Conservation (phyloP, 2,329 filamentous ascomycete species). For the Sclerotinia trifoliorum region DNA sequence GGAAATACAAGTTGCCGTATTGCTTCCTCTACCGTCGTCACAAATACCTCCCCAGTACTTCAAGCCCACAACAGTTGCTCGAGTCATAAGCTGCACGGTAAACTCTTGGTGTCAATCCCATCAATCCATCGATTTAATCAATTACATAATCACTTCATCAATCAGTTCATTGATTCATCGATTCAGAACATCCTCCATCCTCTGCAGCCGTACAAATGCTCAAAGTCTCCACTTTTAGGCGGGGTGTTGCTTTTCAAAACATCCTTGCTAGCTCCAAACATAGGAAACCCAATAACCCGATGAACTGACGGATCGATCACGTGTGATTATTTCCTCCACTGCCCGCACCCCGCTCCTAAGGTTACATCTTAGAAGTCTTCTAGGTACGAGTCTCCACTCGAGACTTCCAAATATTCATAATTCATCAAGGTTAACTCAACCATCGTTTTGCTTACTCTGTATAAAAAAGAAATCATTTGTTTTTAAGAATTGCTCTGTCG, state of each 20-base stretch:
- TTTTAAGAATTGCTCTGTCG: neutral
- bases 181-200: neutral
- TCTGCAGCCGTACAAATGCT: neutral
- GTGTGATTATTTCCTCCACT: neutral
- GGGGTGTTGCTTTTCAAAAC: neutral
- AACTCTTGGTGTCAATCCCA: neutral
- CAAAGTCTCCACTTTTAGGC: neutral
- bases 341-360: neutral
- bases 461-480: neutral
- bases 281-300: neutral
- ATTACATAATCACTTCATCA: too few relatives aligned
- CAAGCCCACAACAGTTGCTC: neutral
- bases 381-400: neutral
- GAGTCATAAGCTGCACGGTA: neutral
- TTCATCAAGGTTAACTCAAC: neutral
- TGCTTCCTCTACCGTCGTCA: neutral
- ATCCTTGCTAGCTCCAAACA: neutral
- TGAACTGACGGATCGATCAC: neutral
- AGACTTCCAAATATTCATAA: neutral
- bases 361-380: neutral
- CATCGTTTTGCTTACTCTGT: neutral
- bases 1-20: too few relatives aligned
- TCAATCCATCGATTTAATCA: neutral
- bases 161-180: too few relatives aligned
- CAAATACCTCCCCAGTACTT: neutral